phyloP scores from a whole-genome alignment of 371 early-diverging fungal genomes.

The Mucor plumbeus region DNA sequence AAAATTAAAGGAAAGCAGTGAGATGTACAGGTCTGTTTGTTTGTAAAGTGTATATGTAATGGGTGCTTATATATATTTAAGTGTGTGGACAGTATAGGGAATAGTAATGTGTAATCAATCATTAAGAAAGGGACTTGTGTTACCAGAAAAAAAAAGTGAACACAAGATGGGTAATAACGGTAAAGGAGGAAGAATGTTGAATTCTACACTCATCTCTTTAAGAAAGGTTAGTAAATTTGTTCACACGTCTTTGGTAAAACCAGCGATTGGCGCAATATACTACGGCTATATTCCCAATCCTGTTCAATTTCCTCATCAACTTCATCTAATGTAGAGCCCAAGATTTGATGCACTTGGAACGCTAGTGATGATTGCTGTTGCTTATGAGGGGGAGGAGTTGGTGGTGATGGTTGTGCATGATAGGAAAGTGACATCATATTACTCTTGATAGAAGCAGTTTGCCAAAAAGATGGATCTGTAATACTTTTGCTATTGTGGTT shows the following conservation, averaged over 20 bases:
- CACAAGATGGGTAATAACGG: constrained; percentile 13
- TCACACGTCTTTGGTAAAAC: constrained; percentile 10
- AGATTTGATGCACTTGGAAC: constrained; percentile 20
- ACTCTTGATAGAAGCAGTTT: constrained; percentile 3
- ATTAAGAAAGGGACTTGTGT: constrained; percentile 14
- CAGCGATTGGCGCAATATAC: constrained; percentile 17
- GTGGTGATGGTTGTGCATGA: background rate
- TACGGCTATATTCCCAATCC: constrained; percentile 33
- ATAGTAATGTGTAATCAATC: constrained; percentile 2
- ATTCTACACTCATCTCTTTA: background rate
- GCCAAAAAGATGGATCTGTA: background rate
- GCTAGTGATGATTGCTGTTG: constrained; percentile 17
- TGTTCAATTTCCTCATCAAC: constrained; percentile 35
- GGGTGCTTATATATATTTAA: background rate
- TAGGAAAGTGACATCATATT: background rate
- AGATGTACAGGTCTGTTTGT: constrained; percentile 1
- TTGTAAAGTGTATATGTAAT: constrained; percentile 1
- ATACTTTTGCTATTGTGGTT: background rate
- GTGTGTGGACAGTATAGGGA: constrained; percentile 3
- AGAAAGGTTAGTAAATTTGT: constrained; percentile 2
- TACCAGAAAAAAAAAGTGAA: constrained; percentile 4
- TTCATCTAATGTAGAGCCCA: constrained; percentile 28
- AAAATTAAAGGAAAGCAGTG: background rate
- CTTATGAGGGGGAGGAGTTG: background rate
- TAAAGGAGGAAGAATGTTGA: constrained; percentile 11